A percentile compares a stretch with the other conserved stretches of the same genome.
Conservation (phyloP, 2,329 filamentous ascomycete species). For the Clarireedia hainanense region DNA sequence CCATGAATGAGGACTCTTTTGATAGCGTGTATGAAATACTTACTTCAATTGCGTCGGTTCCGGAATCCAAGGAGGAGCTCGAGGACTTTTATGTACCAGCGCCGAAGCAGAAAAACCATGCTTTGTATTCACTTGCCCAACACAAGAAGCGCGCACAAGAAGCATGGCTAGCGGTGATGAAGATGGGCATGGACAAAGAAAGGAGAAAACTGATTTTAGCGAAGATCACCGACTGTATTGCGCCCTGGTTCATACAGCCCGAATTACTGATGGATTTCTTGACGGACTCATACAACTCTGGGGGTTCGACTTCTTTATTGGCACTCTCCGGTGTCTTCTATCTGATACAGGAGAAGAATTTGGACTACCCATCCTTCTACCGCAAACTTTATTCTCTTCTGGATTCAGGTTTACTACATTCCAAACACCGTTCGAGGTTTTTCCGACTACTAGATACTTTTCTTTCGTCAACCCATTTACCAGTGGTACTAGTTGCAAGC, state of each 20-base stretch:
- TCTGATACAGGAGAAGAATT: constrained; percentile 84
- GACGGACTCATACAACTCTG: constrained; percentile 84
- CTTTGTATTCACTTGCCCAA: constrained; percentile 54
- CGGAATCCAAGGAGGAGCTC: constrained; percentile 57
- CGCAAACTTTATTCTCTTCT: constrained; percentile 87
- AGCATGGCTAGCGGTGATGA: constrained; percentile 76
- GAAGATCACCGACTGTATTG: constrained; percentile 68
- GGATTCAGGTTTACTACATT: constrained; percentile 79
- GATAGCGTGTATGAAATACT: constrained; percentile 55
- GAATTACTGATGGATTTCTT: constrained; percentile 94
- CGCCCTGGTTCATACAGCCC: constrained; percentile 81
- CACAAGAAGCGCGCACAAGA: constrained; percentile 78
- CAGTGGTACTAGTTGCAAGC: constrained; percentile 81
- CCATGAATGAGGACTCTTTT: constrained; percentile 33
- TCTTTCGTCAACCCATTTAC: constrained; percentile 83
- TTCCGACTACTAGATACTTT: constrained; percentile 90
- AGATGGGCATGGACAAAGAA: constrained; percentile 55
- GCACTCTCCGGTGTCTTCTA: constrained; percentile 92
- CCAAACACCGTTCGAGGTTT: constrained; percentile 87
- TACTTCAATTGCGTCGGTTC: constrained; percentile 61
- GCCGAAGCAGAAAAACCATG: constrained; percentile 60
- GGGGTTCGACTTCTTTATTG: constrained; percentile 78
- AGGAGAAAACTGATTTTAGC: constrained; percentile 74
- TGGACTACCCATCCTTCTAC: constrained; percentile 95
- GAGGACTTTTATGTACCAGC: constrained; percentile 59